A percentile compares a stretch with the other conserved stretches of the same genome.
These are phyloP conservation scores for Penicillium antarcticum DNA, from an alignment of 495 filamentous ascomycete genomes.

Conservation along the genomic window DNA sequence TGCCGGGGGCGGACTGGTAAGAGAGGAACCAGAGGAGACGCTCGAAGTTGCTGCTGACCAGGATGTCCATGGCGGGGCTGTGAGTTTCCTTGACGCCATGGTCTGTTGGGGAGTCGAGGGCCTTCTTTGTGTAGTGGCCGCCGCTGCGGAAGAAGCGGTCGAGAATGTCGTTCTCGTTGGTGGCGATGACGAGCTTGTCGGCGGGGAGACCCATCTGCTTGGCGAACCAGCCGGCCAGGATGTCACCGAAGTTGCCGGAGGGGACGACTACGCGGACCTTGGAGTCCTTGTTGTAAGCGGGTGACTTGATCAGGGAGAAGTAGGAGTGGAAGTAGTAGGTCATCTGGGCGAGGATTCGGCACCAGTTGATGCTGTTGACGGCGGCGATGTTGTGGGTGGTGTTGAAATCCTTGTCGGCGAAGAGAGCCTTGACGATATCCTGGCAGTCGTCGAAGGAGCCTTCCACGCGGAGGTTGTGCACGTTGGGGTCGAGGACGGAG, in stretches of 20 bases:
- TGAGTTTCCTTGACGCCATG: constrained; percentile 67
- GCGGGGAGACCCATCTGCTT: constrained; percentile 84
- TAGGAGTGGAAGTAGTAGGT: constrained; percentile 87
- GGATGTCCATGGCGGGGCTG: constrained; percentile 93
- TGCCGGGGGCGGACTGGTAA: constrained; percentile 50
- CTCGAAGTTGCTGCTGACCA: constrained; percentile 95
- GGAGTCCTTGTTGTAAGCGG: constrained; percentile 45
- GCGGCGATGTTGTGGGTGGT: constrained; percentile 37
- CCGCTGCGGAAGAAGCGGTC: constrained; percentile 78
- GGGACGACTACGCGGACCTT: constrained; percentile 80
- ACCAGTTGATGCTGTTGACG: constrained; percentile 66
- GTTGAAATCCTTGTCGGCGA: constrained; percentile 75
- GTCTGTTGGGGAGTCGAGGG: constrained; percentile 14
- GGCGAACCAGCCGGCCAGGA: constrained; percentile 90
- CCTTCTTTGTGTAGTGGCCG: constrained; percentile 71
- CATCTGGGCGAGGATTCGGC: constrained; percentile 89
- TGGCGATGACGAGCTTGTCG: constrained; percentile 81
- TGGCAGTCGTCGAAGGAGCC: constrained; percentile 97
- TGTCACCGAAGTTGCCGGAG: constrained; percentile 95
- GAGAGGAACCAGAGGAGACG: constrained; percentile 91
- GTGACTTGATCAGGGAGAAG: constrained; percentile 63
- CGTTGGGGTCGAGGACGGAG: constrained; percentile 77
- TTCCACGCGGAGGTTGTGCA: constrained; percentile 80
- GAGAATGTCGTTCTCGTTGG: constrained; percentile 90
- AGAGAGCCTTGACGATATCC: constrained; percentile 92